phyloP scores from a whole-genome alignment of 257 asterid genomes.

The Gentiana macrophylla region DNA sequence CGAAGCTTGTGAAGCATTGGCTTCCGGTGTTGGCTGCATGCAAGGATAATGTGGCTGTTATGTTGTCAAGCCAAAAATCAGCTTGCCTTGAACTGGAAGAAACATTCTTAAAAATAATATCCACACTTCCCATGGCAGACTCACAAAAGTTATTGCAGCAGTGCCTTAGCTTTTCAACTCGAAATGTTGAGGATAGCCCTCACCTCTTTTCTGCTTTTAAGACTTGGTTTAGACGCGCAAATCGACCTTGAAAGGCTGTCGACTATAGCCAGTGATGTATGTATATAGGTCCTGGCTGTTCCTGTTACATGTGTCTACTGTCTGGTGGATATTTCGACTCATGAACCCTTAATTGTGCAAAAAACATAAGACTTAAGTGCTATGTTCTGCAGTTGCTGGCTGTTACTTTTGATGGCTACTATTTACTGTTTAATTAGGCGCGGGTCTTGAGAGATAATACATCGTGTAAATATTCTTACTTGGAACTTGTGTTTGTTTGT shows the following conservation, averaged over 20 bases:
- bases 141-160: slow-evolving; percentile 67
- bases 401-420: too few species aligned
- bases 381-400: too few species aligned
- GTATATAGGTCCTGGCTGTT: too few species aligned
- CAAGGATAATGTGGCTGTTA: slow-evolving; percentile 45
- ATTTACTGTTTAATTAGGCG: too few species aligned
- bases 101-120: slow-evolving; percentile 66
- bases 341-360: too few species aligned
- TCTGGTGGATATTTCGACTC: too few species aligned
- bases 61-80: slow-evolving; percentile 44
- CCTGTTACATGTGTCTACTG: too few species aligned
- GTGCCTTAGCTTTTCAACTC: slow-evolving; percentile 86
- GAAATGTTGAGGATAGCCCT: slow-evolving; percentile 78
- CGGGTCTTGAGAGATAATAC: too few species aligned
- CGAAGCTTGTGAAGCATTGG: slow-evolving; percentile 84
- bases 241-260: slow-evolving; percentile 26
- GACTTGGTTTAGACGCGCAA: slow-evolving; percentile 93
- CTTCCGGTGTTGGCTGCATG: slow-evolving; percentile 81
- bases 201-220: slow-evolving; percentile 82
- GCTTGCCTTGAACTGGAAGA: slow-evolving; percentile 70
- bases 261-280: slow-evolving; percentile 1
- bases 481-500: too few species aligned
- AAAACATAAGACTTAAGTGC: too few species aligned
- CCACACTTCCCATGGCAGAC: slow-evolving; percentile 75
- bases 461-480: too few species aligned